Base-by-base conservation (phyloP, 768 basidiomycete species). In the Clitopilus passeckerianus region DNA sequence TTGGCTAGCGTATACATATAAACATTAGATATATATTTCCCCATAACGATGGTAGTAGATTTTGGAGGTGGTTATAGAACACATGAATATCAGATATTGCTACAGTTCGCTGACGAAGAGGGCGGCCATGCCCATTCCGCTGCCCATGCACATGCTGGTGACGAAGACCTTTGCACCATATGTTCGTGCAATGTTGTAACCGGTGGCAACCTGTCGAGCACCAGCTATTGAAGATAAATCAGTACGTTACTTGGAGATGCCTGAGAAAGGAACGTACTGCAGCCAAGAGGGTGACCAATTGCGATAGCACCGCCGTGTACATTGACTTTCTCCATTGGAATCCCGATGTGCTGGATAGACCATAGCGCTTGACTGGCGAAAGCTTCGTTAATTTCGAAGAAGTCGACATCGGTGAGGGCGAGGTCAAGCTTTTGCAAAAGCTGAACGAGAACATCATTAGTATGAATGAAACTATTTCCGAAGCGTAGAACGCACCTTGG, bases 371-470 rank as follows among this genome's bases (percentile, higher is more conserved):
- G 89, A 30, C 82, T 85, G 27, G 93, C 92, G 69, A 94, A 95
- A 30, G 93, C 93, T 72, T 94, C 93, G 70, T 95, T 95, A 73
- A 93, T 93, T 75, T 95, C 91, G 74, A 78, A 96, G 69, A 95
- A 91, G 74, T 96, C 93, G 64, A 96, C 76, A 65, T 95, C 94
- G 52, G 82, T 74, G 60, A 78, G 75, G 44, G 74, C 70, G 53
- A 95, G 77, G n/a, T 91, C 89, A 1, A 82, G 77, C 66, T 84
- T 81, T 64, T 82, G 77, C 59, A 95, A 84, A 1, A 79, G 80
- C 58, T 63, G 35, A 1, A 56, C 24, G 35, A 23, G 1, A 27
- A 1, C 16, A 16, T 30, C 27, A 24, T 43, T 34, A 20, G 16
- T 46, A 22, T 53, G 20, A 15, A 23, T 22, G 18, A 6, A 33